Percentiles rank a stretch among this genome's conserved stretches.
Conservation (phyloP, 2,329 filamentous ascomycete genomes). For the Diplocarpon mali region DNA sequence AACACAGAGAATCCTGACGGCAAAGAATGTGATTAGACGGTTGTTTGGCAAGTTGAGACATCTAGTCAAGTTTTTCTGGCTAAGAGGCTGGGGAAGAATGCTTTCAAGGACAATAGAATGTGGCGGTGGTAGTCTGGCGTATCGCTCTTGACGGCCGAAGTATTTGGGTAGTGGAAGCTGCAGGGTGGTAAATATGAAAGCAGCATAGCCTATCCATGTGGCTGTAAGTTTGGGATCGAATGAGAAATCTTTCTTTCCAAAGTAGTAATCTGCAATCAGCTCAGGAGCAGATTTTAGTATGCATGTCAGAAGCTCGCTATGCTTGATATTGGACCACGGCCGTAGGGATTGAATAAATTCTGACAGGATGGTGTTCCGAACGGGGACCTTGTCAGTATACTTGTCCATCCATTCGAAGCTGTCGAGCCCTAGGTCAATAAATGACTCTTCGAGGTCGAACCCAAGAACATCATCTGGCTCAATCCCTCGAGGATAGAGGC, state of each 20-base stretch:
- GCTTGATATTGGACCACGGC: conserved; percentile 70
- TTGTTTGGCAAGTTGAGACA: conserved; percentile 71
- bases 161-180: conserved; percentile 60
- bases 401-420: conserved; percentile 59
- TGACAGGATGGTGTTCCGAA: conserved; percentile 70
- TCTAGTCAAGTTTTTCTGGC: conserved; percentile 64
- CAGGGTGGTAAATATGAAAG: conserved; percentile 75
- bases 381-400: conserved; percentile 53
- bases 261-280: conserved; percentile 78
- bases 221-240: conserved; percentile 88
- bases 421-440: conserved; percentile 55
- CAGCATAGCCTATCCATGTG: conserved; percentile 90
- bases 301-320: conserved; percentile 68
- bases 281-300: conserved; percentile 79
- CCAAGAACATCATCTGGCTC: conserved; percentile 45
- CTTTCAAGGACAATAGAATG: conserved; percentile 72
- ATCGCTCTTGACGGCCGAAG: conserved; percentile 56
- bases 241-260: conserved; percentile 65
- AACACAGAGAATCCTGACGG: conserved; percentile 65
- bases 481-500: conserved; percentile 69
- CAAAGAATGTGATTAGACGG: conserved; percentile 76
- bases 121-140: conserved; percentile 62
- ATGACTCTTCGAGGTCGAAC: conserved; percentile 34
- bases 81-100: conserved; percentile 73
- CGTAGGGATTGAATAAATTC: conserved; percentile 69